phyloP scores from a whole-genome alignment of 805 yeast species.

The Maudiozyma bulderi region DNA sequence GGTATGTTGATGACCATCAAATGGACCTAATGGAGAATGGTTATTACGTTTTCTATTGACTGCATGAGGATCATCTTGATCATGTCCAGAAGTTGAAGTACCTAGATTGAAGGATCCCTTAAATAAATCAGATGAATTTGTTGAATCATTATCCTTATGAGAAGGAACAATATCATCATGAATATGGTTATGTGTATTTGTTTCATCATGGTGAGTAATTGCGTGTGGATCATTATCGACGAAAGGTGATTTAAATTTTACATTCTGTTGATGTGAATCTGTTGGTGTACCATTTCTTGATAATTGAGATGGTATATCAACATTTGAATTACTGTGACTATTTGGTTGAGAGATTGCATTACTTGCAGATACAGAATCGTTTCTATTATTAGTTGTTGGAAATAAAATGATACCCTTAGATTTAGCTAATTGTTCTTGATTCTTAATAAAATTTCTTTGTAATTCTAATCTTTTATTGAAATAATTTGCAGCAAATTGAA shows the following conservation, averaged over 20 bases:
- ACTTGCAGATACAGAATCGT: slow-evolving; percentile 25
- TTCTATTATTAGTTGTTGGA: slow-evolving; percentile 19
- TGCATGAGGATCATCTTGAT: neutral
- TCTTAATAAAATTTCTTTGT: slow-evolving; percentile 30
- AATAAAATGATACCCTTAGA: slow-evolving; percentile 43
- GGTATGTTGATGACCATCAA: neutral
- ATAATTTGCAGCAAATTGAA: slow-evolving; percentile 70
- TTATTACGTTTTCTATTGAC: slow-evolving; percentile 2
- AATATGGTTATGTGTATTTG: neutral
- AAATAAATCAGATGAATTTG: neutral
- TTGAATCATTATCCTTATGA: neutral
- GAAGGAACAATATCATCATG: neutral
- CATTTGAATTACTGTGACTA: neutral
- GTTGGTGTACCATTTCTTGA: slow-evolving; percentile 4
- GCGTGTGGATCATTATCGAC: slow-evolving; percentile 57
- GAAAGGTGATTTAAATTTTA: slow-evolving; percentile 51
- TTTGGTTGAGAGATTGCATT: slow-evolving; percentile 3
- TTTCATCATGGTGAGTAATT: slow-evolving; percentile 12
- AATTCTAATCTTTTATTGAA: slow-evolving; percentile 53
- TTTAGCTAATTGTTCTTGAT: slow-evolving; percentile 30
- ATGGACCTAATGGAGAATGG: slow-evolving; percentile 1
- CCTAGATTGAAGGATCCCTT: slow-evolving; percentile 3
- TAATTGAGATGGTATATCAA: slow-evolving; percentile 3
- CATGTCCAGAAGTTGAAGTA: neutral
- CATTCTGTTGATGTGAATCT: slow-evolving; percentile 4